A percentile compares a stretch with the other conserved stretches of the same genome.
These are phyloP conservation scores for Mucor sp. DNA, from an alignment of 371 early-diverging fungal species.

Conservation along the genomic window DNA sequence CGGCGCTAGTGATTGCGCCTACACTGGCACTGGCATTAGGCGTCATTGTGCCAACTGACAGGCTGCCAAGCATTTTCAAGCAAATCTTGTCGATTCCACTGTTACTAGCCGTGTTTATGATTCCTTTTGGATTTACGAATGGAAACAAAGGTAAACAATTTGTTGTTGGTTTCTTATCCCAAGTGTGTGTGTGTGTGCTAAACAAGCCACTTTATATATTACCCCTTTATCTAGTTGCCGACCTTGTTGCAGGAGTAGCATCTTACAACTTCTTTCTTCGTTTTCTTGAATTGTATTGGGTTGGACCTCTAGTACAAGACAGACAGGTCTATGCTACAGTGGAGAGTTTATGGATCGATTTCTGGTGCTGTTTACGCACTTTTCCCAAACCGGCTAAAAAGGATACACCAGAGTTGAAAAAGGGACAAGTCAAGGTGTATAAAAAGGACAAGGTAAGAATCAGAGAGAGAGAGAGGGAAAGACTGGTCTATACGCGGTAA, in stretches of 20 bases:
- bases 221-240: slow-evolving; percentile 18
- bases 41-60: slow-evolving; percentile 20
- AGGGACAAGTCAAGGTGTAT: slow-evolving; percentile 20
- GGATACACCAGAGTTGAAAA: slow-evolving; percentile 21
- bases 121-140: slow-evolving; percentile 30
- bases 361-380: slow-evolving; percentile 39
- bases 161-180: not conserved
- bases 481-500: not conserved
- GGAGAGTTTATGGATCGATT: slow-evolving; percentile 30
- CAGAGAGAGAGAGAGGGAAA: not conserved
- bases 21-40: slow-evolving; percentile 15
- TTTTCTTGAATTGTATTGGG: slow-evolving; percentile 36
- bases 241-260: slow-evolving; percentile 19
- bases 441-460: slow-evolving; percentile 37
- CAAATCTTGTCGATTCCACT: slow-evolving; percentile 38
- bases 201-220: not conserved
- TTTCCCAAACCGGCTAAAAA: slow-evolving; percentile 35
- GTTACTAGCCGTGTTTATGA: slow-evolving; percentile 23
- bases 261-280: slow-evolving; percentile 34
- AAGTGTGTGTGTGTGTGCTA: not conserved
- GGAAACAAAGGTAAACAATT: slow-evolving; percentile 28
- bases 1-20: slow-evolving; percentile 13
- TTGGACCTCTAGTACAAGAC: slow-evolving; percentile 32
- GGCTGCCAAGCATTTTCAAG: slow-evolving; percentile 21
- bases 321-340: slow-evolving; percentile 26